Evolutionary conservation across 2,329 filamentous ascomycete species (phyloP), one percentile per base, ranked within the genome.

Genomic region (Thelonectria olida): DNA sequence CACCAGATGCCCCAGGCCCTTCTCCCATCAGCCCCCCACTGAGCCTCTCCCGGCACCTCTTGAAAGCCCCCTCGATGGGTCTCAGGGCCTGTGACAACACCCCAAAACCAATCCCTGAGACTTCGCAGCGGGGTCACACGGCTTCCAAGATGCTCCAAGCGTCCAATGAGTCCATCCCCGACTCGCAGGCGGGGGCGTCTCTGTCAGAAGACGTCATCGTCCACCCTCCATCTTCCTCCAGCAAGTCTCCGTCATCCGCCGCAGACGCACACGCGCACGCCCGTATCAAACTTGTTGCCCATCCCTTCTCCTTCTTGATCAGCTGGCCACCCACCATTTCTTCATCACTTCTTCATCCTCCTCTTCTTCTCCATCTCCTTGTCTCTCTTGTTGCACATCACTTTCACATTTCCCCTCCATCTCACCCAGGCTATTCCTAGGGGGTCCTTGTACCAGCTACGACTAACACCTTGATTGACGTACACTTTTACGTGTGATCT

Each of bases 161-260:
- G 36, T 36, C 23, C 20, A 52, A 52, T 17, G 34, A 41, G 17
- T 22, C 28, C 27, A 36, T 27, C 38, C 34, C 38, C 64, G 52
- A 52, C 42, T 70, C 61, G 54, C 54, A 13, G 45, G 45, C 65
- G 69, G 67, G 68, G 68, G 48, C 31, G 31, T 64, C 22, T 57
- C 31, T 58, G 62, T 62, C 61, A 47, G 66, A 66, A 62, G 72
- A 72, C 69, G 69, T 72, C 69, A 72, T 72, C 67, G 63, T 54
- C 58, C 69, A 49, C 58, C 47, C 55, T 55, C 57, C 50, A 27
- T 34, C 44, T 19, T 36, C 39, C 50, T 57, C 67, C 62, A 65
- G 67, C 62, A 66, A 63, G 67, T 39, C 57, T 60, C 54, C 48
- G 31, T 34, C 31, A 34, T 34, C 31, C 31, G 31, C 31, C 31